Evolutionary conservation across 176 grass and related monocot genomes (phyloP), one percentile per base, ranked within the genome.

Genomic region (Ensete glaucum): DNA sequence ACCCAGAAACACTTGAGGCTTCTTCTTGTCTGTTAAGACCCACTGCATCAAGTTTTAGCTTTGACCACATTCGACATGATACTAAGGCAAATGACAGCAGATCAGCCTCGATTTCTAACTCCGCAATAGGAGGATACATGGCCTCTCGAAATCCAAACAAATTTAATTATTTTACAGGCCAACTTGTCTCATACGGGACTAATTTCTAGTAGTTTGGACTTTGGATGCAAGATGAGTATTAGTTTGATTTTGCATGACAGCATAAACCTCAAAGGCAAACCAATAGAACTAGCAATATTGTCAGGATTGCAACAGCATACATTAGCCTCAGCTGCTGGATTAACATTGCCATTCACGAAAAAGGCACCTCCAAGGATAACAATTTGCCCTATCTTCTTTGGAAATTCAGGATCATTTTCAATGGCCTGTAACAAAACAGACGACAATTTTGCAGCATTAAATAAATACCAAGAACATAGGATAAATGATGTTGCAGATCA

Each of bases 291-390:
- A 29, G 16, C 1, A 29, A 74, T 26, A 1, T n/a, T 27, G 57
- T 15, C 21, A 76, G 20, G 52, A 69, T 75, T 6, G 54, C 24
- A 79, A n/a, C 72, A 64, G 74, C 86, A 77, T 85, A 92, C 90
- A 81, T 96, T 96, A 71, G 91, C 91, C 83, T 98, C 94, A 29
- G 90, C 73, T 54, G 90, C 94, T 62, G 90, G 94, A 82, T 98
- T 98, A 26, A 93, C 94, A 87, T 98, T 98, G n/a, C 94, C 90
- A 76, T 91, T 93, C 54, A 98, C 88, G 55, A 81, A 98, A 85
- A 93, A 93, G 1, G 94, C 90, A 51, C 94, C 94, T 75, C 94
- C 94, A 73, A 98, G 94, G 67, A 97, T 80, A 68, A 97, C 67
- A 13, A 97, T 89, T 82, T 97, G 88, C 15, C 94, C 94, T 56